phyloP scores from a whole-genome alignment of 1,284 basidiomycete species.

The Trametes sp. region DNA sequence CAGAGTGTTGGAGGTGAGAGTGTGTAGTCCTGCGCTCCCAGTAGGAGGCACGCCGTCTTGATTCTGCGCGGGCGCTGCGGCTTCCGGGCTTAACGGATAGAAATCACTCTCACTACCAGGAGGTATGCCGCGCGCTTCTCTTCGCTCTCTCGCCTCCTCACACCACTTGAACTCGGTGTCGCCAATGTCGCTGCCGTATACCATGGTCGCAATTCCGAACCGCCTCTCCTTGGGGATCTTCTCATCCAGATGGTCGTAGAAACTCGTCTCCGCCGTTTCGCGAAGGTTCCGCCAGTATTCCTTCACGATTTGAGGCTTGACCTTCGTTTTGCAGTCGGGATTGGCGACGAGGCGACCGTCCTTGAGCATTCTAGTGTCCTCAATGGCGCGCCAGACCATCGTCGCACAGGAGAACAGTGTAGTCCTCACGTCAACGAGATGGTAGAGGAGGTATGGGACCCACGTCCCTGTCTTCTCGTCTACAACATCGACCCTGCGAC shows the following conservation, averaged over 20 bases:
- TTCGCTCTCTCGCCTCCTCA: neutral
- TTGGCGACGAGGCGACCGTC: constrained; percentile 8
- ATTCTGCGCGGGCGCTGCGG: no score
- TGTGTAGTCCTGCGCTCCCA: neutral
- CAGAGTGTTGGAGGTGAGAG: neutral
- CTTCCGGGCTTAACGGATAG: no score
- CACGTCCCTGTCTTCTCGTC: constrained; percentile 13
- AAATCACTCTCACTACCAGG: no score
- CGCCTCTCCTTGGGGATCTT: constrained; percentile 7
- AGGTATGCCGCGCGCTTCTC: no score
- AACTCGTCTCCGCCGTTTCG: constrained; percentile 10
- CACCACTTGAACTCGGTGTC: constrained; percentile 12
- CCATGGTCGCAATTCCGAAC: constrained; percentile 14
- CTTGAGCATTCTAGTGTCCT: constrained; percentile 15
- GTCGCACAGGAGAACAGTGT: constrained; percentile 26
- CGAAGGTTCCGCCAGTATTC: constrained; percentile 27
- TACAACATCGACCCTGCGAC: constrained; percentile 11
- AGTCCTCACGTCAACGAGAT: constrained; percentile 16
- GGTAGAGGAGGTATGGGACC: constrained; percentile 10
- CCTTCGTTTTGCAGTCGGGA: neutral
- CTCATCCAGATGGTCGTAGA: constrained; percentile 11
- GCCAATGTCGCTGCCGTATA: constrained; percentile 20
- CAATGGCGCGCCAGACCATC: constrained; percentile 21
- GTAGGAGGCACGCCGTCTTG: neutral
- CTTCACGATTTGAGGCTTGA: constrained; percentile 24